These are phyloP conservation scores for Ganoderma sinense DNA, from an alignment of 1,284 basidiomycete genomes.

Conservation along the genomic window DNA sequence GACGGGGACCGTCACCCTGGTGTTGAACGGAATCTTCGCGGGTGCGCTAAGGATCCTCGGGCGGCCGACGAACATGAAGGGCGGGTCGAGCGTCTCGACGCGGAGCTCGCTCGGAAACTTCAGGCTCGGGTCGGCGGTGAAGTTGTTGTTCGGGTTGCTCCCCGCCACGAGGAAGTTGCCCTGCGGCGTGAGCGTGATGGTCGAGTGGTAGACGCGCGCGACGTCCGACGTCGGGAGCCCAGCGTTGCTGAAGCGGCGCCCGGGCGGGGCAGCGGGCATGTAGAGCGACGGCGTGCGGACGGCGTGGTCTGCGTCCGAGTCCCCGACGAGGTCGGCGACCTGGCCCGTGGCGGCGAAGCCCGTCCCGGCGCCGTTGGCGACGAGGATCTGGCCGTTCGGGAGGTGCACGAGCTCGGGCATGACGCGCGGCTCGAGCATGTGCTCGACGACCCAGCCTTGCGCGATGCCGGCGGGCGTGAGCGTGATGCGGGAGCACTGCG, in stretches of 20 bases:
- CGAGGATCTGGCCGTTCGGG: constrained; percentile 59
- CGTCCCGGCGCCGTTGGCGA: constrained; percentile 53
- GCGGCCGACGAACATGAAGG: constrained; percentile 48
- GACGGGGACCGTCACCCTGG: constrained; percentile 46
- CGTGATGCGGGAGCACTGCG: constrained; percentile 47
- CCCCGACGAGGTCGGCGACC: constrained; percentile 37
- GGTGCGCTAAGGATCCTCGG: constrained; percentile 47
- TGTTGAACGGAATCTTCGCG: constrained; percentile 47
- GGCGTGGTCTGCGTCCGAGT: constrained; percentile 56
- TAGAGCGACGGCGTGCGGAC: constrained; percentile 58
- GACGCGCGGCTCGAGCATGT: constrained; percentile 43
- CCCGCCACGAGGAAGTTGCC: constrained; percentile 58
- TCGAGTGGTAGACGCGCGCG: constrained; percentile 54
- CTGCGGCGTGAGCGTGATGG: constrained; percentile 47
- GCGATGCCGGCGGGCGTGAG: constrained; percentile 34
- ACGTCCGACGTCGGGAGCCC: constrained; percentile 55
- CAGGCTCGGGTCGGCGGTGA: constrained; percentile 31
- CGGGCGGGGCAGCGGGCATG: constrained; percentile 53
- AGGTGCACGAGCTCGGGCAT: constrained; percentile 60
- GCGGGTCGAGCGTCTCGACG: constrained; percentile 57
- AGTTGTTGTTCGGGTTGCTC: constrained; percentile 57
- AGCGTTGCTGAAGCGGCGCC: constrained; percentile 53
- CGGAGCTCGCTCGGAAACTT: constrained; percentile 52
- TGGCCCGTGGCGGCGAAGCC: constrained; percentile 56
- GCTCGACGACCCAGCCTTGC: constrained; percentile 37